These are phyloP conservation scores for Chamaecyparis obtusa DNA, from an alignment of 75 land plant species.

Conservation along the genomic window DNA sequence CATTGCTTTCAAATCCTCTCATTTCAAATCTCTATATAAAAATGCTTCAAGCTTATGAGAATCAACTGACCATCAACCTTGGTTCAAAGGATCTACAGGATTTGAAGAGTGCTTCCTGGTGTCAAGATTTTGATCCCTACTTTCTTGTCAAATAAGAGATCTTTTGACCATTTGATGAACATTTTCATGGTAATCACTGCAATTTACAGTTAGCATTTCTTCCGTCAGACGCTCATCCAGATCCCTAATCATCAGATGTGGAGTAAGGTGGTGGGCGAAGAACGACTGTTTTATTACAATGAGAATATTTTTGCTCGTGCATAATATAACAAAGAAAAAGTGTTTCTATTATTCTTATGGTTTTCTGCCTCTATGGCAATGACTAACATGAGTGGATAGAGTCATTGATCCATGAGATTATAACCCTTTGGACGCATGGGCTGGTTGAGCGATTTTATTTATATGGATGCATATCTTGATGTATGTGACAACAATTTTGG, in stretches of 20 bases:
- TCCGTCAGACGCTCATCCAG: background rate
- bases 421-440: background rate
- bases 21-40: slow-evolving; percentile 56
- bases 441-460: background rate
- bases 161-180: background rate
- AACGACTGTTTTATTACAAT: background rate
- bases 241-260: background rate
- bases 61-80: slow-evolving; percentile 10
- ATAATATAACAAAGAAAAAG: background rate
- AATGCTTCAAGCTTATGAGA: slow-evolving; percentile 50
- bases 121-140: slow-evolving; percentile 67
- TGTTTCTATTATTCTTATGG: background rate
- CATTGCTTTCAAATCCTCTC: slow-evolving; percentile 73
- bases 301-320: background rate
- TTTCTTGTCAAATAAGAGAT: slow-evolving; percentile 44
- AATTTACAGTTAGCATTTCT: background rate
- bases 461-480: background rate
- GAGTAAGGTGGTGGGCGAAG: background rate
- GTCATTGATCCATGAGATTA: background rate
- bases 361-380: background rate
- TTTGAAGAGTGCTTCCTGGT: slow-evolving; percentile 10
- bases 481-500: background rate
- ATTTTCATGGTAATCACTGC: background rate
- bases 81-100: slow-evolving; percentile 7
- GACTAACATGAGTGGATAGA: background rate